Evolutionary conservation across 75 land plant genomes (phyloP).

Genomic region (Pinus albicaulis): DNA sequence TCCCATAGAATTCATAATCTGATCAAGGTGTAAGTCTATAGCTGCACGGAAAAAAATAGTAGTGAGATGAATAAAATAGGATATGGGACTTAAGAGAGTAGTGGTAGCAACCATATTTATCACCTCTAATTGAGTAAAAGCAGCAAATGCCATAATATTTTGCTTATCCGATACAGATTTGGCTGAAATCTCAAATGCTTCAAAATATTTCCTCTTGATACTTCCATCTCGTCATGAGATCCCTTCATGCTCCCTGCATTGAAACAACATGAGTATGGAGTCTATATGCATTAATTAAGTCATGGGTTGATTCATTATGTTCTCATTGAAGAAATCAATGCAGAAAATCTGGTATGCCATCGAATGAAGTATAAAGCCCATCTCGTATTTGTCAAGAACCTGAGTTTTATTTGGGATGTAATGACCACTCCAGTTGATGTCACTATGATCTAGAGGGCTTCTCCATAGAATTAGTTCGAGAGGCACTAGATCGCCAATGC

Average conservation of each 20-base stretch:
- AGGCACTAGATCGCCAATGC: too few species aligned
- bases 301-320: too few species aligned
- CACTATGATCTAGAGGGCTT: too few species aligned
- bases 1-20: conserved; percentile 66
- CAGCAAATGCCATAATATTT: conserved; percentile 81
- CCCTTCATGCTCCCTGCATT: background rate
- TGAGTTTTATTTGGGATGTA: too few species aligned
- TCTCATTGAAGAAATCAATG: too few species aligned
- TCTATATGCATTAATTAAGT: too few species aligned
- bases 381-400: too few species aligned
- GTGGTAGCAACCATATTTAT: conserved; percentile 67
- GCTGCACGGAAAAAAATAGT: conserved; percentile 55
- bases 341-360: too few species aligned
- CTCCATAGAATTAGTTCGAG: too few species aligned
- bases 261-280: too few species aligned
- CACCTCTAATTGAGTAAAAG: conserved; percentile 71
- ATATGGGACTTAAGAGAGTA: conserved; percentile 86
- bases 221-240: background rate
- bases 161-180: background rate
- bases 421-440: too few species aligned
- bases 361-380: too few species aligned
- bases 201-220: background rate
- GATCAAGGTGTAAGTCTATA: conserved; percentile 59
- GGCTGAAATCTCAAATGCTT: background rate
- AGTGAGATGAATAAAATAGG: conserved; percentile 73